phyloP scores from a whole-genome alignment of 352 stramenopile genomes.

The Pythium scleroteichum region DNA sequence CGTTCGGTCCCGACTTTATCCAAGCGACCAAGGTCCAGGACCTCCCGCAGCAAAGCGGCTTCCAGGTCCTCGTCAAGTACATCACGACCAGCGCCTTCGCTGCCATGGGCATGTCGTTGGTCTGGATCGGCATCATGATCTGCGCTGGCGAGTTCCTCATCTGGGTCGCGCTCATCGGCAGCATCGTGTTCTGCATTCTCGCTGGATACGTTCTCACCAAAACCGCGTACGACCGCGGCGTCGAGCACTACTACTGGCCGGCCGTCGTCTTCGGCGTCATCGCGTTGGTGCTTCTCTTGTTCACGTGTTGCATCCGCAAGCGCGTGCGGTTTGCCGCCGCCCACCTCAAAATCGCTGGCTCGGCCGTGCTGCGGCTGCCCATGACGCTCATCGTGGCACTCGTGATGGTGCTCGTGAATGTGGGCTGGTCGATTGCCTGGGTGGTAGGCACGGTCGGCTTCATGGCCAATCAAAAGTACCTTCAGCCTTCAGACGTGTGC shows the following conservation, averaged over 20 bases:
- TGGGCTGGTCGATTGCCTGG: conserved; percentile 88
- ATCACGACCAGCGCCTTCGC: conserved; percentile 49
- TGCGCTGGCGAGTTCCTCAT: conserved; percentile 44
- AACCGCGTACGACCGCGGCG: conserved; percentile 53
- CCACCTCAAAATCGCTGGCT: conserved; percentile 89
- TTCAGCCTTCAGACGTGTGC: conserved; percentile 53
- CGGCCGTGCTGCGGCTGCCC: conserved; percentile 81
- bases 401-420: conserved; percentile 78
- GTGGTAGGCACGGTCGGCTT: conserved; percentile 78
- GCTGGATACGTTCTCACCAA: conserved; percentile 70
- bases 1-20: conserved; percentile 34
- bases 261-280: conserved; percentile 35
- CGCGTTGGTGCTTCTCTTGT: conserved; percentile 46
- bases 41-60: conserved; percentile 39
- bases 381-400: conserved; percentile 85
- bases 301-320: conserved; percentile 69
- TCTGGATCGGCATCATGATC: conserved; percentile 81
- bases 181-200: conserved; percentile 53
- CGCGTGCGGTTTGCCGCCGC: conserved; percentile 92
- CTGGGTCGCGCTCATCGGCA: conserved; percentile 47
- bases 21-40: conserved; percentile 32
- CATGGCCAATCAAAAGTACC: conserved; percentile 75
- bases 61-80: conserved; percentile 61
- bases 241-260: conserved; percentile 71
- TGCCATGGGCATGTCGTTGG: conserved; percentile 59